Percentiles rank a stretch among this genome's conserved stretches.
Conservation (phyloP, 352 stramenopile species). For the Phytophthora constricta region DNA sequence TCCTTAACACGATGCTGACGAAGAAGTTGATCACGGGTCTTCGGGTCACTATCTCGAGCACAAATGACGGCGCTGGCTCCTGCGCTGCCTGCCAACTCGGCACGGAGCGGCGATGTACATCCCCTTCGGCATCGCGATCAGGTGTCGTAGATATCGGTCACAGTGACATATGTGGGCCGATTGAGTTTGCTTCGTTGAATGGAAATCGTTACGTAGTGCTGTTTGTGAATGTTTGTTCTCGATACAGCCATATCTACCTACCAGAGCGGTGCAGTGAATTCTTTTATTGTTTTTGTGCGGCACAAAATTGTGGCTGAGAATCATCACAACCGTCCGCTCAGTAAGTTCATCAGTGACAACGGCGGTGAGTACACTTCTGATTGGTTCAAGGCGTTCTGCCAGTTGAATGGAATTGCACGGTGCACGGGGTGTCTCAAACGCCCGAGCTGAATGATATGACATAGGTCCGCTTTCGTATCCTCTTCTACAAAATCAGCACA, state of each 20-base stretch:
- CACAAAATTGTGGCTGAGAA: conserved; percentile 2
- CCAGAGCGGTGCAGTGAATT: not conserved
- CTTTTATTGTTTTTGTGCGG: not conserved
- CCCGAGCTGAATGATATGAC: not conserved
- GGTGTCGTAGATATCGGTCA: not conserved
- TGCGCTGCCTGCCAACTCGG: conserved; percentile 1
- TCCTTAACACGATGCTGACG: not conserved
- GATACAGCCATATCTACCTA: conserved; percentile 5
- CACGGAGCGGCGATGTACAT: not conserved
- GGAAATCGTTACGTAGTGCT: conserved; percentile 9
- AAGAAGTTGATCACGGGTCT: not conserved
- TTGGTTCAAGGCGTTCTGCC: not conserved
- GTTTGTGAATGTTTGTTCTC: conserved; percentile 10
- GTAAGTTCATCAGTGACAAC: conserved; percentile 2
- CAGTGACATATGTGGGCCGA: not conserved
- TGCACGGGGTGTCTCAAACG: not conserved
- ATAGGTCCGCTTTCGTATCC: not conserved
- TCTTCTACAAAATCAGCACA: not conserved
- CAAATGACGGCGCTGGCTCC: not conserved
- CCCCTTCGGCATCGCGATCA: not conserved
- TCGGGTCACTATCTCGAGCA: not conserved
- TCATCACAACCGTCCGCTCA: not conserved
- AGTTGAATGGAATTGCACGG: not conserved
- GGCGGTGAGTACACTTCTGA: not conserved
- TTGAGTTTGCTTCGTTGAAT: conserved; percentile 3